Evolutionary conservation across 192 early-diverging fungal species (phyloP), one percentile per base, ranked within the genome.

Genomic region (Chytriomyces sp.): DNA sequence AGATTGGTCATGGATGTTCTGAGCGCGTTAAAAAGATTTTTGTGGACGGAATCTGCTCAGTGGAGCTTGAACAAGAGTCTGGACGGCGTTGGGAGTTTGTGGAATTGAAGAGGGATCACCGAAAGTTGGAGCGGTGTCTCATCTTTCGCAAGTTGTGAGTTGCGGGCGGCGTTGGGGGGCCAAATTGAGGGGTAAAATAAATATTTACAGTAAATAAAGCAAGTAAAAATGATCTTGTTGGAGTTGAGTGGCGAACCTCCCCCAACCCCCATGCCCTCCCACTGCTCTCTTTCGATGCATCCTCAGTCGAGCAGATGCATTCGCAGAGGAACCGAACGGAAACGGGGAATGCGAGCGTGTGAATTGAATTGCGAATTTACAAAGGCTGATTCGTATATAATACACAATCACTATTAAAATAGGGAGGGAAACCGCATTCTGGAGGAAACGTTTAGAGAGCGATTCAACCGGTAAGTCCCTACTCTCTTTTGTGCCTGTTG

Each of bases 371-470:
- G 35, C 35, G 35, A 35, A 35, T 35, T 35, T 35, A 57, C 16
- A 57, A 5, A n/a, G 53, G 53, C 53, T 57, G 53, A 57, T 20
- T 57, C 16, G 20, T 13, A 57, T 57, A 13, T 3, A 57, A 13
- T 20, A 13, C 53, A 57, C 53, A 57, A 26, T 26, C 53, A 20
- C 28, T n/a, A 47, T 59, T 50, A 23, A 50, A 65, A 76, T 50
- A 77, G 76, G 35, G 76, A 67, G 28, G n/a, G 77, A 11, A 82
- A 83, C 79, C 64, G 67, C 20, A 86, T 90, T 65, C 78, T 92
- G 6, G 88, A 92, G 50, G 88, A 92, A 62, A 88, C 91, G 10
- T 84, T 92, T 47, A 64, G 87, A 53, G 77, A 86, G 47, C 87
- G 87, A 49, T 90, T 92, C 78, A 84, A 48, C 75, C 65, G 81